These are phyloP conservation scores for Rhodamnia rubescens DNA, from an alignment of 345 rosid genomes.

Conservation along the genomic window DNA sequence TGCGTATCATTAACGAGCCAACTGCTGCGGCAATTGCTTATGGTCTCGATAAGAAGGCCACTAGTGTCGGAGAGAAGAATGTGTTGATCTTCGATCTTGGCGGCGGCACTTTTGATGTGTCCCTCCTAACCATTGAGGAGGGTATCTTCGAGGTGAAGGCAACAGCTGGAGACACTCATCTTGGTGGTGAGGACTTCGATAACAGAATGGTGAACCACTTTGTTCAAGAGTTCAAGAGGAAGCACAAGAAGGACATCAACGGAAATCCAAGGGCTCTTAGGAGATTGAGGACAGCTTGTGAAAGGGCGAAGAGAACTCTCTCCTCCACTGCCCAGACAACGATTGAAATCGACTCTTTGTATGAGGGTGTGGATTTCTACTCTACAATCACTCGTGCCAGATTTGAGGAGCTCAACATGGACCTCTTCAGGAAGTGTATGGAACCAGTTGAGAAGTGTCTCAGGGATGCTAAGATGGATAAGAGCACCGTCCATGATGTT, in stretches of 20 bases:
- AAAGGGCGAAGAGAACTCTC: slow-evolving; percentile 60
- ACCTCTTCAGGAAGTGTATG: slow-evolving; percentile 62
- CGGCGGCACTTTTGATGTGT: slow-evolving; percentile 73
- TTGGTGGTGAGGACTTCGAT: slow-evolving; percentile 69
- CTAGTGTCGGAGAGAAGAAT: slow-evolving; percentile 58
- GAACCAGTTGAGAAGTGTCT: slow-evolving; percentile 67
- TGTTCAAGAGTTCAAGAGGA: slow-evolving; percentile 65
- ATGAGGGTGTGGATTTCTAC: slow-evolving; percentile 64
- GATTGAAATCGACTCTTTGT: slow-evolving; percentile 56
- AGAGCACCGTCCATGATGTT: slow-evolving; percentile 46
- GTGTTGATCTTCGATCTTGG: slow-evolving; percentile 60
- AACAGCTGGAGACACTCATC: slow-evolving; percentile 72
- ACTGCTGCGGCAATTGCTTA: slow-evolving; percentile 79
- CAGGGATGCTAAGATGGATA: slow-evolving; percentile 74
- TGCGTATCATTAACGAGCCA: slow-evolving; percentile 72
- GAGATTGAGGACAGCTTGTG: slow-evolving; percentile 64
- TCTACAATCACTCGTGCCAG: slow-evolving; percentile 59
- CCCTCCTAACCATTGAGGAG: slow-evolving; percentile 55
- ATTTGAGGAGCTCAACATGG: slow-evolving; percentile 63
- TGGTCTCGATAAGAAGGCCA: slow-evolving; percentile 66
- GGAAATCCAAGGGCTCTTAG: slow-evolving; percentile 61
- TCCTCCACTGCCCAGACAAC: slow-evolving; percentile 62
- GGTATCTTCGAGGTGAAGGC: slow-evolving; percentile 73
- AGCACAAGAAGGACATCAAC: slow-evolving; percentile 58
- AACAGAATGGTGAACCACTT: slow-evolving; percentile 67